These are phyloP conservation scores for Bryoerythrophyllum caledonicum DNA, from an alignment of 225 moss, liverwort and hornwort species.

Conservation along the genomic window DNA sequence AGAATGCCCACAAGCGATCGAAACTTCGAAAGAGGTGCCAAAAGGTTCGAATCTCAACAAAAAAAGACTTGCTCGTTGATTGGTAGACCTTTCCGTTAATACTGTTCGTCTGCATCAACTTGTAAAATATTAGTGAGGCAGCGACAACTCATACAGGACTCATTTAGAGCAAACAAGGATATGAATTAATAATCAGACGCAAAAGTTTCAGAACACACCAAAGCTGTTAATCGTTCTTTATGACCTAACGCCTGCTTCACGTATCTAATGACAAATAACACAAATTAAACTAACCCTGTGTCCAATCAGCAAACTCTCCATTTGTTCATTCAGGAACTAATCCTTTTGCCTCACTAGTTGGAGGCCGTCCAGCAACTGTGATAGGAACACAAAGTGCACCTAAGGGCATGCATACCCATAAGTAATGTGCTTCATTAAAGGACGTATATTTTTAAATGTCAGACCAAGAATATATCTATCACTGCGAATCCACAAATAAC, in stretches of 20 bases:
- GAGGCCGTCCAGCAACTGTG: background rate
- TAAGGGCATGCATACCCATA: background rate
- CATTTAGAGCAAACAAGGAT: background rate
- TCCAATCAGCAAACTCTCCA: background rate
- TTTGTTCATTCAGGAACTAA: background rate
- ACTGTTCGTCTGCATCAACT: conserved; percentile 30
- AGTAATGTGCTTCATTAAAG: background rate
- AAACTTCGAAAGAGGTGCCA: conserved; percentile 90
- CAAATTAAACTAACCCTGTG: background rate
- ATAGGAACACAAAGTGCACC: background rate
- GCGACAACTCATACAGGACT: background rate
- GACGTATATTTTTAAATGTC: background rate
- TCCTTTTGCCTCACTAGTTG: background rate
- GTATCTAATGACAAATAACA: background rate
- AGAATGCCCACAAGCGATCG: conserved; percentile 97
- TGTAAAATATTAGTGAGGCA: background rate
- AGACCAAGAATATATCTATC: background rate
- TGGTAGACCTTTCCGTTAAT: conserved; percentile 23
- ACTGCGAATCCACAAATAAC: background rate
- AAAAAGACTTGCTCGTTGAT: conserved; percentile 67
- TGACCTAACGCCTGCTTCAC: background rate
- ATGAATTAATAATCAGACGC: background rate
- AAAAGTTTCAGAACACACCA: background rate
- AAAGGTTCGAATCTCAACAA: conserved; percentile 87
- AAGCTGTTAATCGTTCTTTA: background rate